Percentiles rank a stretch among this genome's conserved stretches.
These are phyloP conservation scores for Trichophyton benhamiae DNA, from an alignment of 2,329 filamentous ascomycete species.

Conservation along the genomic window DNA sequence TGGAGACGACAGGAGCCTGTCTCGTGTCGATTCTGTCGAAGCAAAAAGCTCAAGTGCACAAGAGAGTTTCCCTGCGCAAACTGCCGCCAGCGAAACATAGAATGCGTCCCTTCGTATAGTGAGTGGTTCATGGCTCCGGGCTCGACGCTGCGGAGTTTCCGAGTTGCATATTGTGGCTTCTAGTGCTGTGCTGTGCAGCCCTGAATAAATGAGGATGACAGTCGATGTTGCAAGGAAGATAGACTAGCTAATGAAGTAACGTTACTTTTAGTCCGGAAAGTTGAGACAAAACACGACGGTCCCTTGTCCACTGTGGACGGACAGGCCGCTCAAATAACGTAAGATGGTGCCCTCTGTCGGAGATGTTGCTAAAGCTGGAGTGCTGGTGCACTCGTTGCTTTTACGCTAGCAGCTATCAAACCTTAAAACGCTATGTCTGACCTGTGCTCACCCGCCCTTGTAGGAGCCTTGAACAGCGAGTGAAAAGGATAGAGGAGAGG, in stretches of 20 bases:
- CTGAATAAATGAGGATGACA: neutral
- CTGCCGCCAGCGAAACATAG: conserved; percentile 21
- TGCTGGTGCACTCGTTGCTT: no score
- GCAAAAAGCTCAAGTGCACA: conserved; percentile 43
- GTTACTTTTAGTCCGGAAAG: neutral
- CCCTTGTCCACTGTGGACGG: neutral
- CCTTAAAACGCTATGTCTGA: neutral
- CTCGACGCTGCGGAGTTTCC: neutral
- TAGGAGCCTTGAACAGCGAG: neutral
- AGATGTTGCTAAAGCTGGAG: neutral
- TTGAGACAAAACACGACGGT: neutral
- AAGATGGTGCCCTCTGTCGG: neutral
- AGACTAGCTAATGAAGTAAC: neutral
- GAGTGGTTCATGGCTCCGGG: neutral
- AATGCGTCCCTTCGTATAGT: conserved; percentile 1
- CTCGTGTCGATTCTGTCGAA: conserved; percentile 29
- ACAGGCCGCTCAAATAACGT: neutral
- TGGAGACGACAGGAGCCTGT: conserved; percentile 19
- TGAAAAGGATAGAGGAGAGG: conserved; percentile 5
- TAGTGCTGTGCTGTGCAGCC: neutral
- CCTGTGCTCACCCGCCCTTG: neutral
- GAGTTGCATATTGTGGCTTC: neutral
- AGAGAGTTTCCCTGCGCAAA: conserved; percentile 40
- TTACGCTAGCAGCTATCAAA: no score
- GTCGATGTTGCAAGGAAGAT: neutral